Percentiles rank a stretch among this genome's conserved stretches.
Conservation (phyloP, 768 basidiomycete species). For the Lactarius hatsudake region DNA sequence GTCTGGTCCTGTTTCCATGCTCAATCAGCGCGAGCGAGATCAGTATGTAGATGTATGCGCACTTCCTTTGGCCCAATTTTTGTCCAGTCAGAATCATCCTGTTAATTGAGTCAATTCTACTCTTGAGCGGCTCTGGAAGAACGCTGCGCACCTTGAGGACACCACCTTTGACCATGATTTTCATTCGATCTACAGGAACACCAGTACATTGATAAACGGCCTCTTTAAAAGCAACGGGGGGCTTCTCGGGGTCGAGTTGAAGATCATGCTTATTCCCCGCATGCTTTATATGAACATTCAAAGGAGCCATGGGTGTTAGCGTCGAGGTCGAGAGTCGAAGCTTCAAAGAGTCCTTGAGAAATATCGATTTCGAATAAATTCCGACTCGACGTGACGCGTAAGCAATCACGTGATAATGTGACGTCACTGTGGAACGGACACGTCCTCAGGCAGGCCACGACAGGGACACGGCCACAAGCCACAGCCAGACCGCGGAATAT, state of each 20-base stretch:
- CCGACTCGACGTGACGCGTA: constrained; percentile 13
- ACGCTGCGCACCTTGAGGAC: constrained; percentile 69
- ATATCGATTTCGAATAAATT: background rate
- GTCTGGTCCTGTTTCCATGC: constrained; percentile 65
- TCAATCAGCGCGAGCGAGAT: constrained; percentile 5
- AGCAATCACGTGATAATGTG: constrained; percentile 17
- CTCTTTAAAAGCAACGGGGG: constrained; percentile 77
- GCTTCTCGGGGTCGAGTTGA: constrained; percentile 66
- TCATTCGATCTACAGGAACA: constrained; percentile 89
- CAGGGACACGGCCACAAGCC: background rate
- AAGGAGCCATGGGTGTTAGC: constrained; percentile 51
- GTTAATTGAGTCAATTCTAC: background rate
- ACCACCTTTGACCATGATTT: constrained; percentile 94
- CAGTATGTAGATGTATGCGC: constrained; percentile 30
- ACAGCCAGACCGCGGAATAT: background rate
- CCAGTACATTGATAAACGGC: constrained; percentile 78
- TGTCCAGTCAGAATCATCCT: constrained; percentile 87
- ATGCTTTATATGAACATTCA: constrained; percentile 86
- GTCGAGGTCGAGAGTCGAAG: constrained; percentile 6
- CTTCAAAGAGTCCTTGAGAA: background rate
- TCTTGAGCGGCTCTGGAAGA: background rate
- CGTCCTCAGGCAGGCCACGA: background rate
- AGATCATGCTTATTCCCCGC: constrained; percentile 76
- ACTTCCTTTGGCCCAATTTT: constrained; percentile 84
- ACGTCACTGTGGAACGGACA: background rate